Base-by-base conservation (phyloP, 805 yeast species). In the Candida stauntonica region DNA sequence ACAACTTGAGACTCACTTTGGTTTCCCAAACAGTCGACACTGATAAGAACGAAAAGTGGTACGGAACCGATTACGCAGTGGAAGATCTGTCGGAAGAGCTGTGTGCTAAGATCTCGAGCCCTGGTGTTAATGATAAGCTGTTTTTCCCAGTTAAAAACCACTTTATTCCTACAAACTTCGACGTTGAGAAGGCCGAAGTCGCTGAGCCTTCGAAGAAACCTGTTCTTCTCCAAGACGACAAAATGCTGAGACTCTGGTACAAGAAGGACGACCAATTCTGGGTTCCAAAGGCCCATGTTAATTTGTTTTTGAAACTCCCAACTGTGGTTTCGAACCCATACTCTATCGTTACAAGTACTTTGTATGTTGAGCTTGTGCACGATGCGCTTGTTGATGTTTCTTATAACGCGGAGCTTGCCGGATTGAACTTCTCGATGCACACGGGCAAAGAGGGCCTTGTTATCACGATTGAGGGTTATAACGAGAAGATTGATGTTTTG, bases 191-290 rank as follows among this genome's bases (percentile, higher is more conserved):
- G 41, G 51, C 64, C 17, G 62, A 60, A 26, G 56, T 56, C 14
- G 60, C 58, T 20, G 54, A 56, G 12, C 64, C 68, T 19, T 36
- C 53, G 8, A 68, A 68, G 20, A 75, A 73, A 44, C 96, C 97
- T 2, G 66, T 66, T 26, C 64, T 87, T 29, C 62, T 93, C 39
- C 62, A 72, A 42, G 68, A 73, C 32, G 68, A 71, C 32, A 61
- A 70, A 12, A 68, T 68, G 33, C 61, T 70, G 27, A 80, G 79
- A 50, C 64, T 86, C 26, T 91, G 98, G 98, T 86, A 69, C 60
- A 91, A 91, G 58, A 82, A 82, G 51, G 96, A 91, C 63, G 96
- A 91, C 49, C 77, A 81, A 35, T 85, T 91, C 56, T 77, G 83
- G 68, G 84, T 86, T 14, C 99, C 98, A 35, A 85, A 89, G 63